A percentile compares a stretch with the other conserved stretches of the same genome.
Conservation (phyloP, 176 grass and related monocot species). For the Coix lacrymajobi region DNA sequence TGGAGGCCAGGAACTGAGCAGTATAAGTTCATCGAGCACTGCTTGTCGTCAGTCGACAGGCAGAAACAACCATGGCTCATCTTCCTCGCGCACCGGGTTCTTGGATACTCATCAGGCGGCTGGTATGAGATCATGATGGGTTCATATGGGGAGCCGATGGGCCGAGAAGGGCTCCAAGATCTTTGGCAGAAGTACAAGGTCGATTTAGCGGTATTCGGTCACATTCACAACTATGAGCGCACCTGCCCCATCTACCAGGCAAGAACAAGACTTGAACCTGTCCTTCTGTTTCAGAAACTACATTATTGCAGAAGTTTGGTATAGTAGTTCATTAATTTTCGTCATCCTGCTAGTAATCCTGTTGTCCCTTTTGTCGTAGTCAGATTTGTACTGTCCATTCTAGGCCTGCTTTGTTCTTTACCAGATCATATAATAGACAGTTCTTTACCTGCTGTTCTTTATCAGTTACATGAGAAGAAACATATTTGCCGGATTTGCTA, state of each 20-base stretch:
- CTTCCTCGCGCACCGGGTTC: constrained; percentile 26
- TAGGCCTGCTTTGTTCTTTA: not conserved
- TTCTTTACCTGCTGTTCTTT: too few species aligned
- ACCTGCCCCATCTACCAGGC: constrained; percentile 24
- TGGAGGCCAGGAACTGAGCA: constrained; percentile 14
- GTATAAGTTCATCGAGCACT: constrained; percentile 17
- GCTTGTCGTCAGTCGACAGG: constrained; percentile 13
- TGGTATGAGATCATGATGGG: constrained; percentile 21
- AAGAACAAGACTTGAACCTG: not conserved
- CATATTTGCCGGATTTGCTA: not conserved
- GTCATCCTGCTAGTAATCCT: too few species aligned
- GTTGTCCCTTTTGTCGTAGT: too few species aligned
- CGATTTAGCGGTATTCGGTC: not conserved
- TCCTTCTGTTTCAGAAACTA: not conserved
- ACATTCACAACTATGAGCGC: constrained; percentile 23
- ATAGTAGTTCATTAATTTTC: not conserved
- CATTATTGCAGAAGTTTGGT: not conserved
- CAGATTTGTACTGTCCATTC: not conserved
- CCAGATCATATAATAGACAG: not conserved
- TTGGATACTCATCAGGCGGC: not conserved
- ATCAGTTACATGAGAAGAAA: not conserved
- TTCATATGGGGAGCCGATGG: constrained; percentile 13
- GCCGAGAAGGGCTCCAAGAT: constrained; percentile 11
- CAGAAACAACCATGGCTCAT: constrained; percentile 21
- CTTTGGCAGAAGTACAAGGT: constrained; percentile 22